Evolutionary conservation across 163 green algal genomes (phyloP).

Genomic region (Prototheca wickerhamii): DNA sequence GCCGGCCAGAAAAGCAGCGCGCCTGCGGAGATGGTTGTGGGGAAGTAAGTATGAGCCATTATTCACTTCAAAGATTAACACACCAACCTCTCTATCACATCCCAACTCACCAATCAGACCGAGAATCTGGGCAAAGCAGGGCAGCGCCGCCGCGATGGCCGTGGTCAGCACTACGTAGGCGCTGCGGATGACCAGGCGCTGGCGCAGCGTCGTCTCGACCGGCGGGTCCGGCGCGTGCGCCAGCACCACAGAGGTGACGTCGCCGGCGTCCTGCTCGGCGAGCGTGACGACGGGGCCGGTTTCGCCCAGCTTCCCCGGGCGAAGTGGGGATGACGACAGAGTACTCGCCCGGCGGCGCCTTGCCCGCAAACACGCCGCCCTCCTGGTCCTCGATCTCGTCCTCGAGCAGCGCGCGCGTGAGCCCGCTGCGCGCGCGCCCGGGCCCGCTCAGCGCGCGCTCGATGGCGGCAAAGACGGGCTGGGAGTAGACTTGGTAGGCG

Average conservation of each 20-base stretch:
- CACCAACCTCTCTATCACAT: too few relatives aligned
- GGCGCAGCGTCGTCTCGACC: too few relatives aligned
- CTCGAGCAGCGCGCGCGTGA: too few relatives aligned
- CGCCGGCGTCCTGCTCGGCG: background rate
- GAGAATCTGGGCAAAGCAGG: constrained; percentile 23
- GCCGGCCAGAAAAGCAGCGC: background rate
- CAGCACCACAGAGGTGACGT: too few relatives aligned
- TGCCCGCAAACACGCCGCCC: too few relatives aligned
- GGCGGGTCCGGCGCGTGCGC: too few relatives aligned
- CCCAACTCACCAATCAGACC: constrained; percentile 13
- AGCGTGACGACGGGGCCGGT: background rate
- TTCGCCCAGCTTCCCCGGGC: too few relatives aligned
- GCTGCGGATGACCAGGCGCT: background rate
- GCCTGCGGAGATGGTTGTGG: background rate
- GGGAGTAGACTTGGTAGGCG: constrained; percentile 1
- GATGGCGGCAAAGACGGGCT: background rate
- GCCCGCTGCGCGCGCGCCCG: too few relatives aligned
- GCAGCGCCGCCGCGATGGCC: constrained; percentile 16
- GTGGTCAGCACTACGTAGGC: constrained; percentile 22
- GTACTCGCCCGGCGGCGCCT: too few relatives aligned
- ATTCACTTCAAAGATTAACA: too few relatives aligned
- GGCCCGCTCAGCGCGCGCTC: background rate
- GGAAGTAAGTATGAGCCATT: background rate
- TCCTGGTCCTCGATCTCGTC: too few relatives aligned
- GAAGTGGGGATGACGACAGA: background rate